Evolutionary conservation across 768 basidiomycete genomes (phyloP).

Genomic region (Termitomyces sp.): DNA sequence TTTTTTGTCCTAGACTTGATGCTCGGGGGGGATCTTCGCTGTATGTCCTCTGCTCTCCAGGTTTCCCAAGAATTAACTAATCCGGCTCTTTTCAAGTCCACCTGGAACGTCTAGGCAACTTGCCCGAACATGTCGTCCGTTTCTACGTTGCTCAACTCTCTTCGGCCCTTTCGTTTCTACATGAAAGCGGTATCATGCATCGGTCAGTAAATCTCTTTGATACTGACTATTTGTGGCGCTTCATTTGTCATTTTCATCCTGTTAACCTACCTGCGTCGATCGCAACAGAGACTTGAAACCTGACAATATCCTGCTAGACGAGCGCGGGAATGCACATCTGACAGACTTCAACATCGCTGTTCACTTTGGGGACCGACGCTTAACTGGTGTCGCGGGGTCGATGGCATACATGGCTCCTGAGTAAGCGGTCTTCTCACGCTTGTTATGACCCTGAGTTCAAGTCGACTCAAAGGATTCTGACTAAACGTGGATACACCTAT

Average conservation of each 20-base stretch:
- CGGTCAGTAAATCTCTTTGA: slow-evolving; percentile 51
- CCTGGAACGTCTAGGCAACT: slow-evolving; percentile 70
- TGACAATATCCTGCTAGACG: slow-evolving; percentile 96
- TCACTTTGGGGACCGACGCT: slow-evolving; percentile 82
- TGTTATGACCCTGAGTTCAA: slow-evolving; percentile 4
- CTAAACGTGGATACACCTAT: slow-evolving; percentile 91
- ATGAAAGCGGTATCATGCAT: slow-evolving; percentile 93
- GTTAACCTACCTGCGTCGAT: slow-evolving; percentile 13
- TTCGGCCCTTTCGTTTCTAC: slow-evolving; percentile 83
- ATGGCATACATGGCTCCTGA: slow-evolving; percentile 99
- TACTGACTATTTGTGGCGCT: slow-evolving; percentile 18
- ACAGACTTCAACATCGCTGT: slow-evolving; percentile 99
- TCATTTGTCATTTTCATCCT: slow-evolving; percentile 9
- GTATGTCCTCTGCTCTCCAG: slow-evolving; percentile 38
- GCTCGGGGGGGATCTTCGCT: slow-evolving; percentile 92
- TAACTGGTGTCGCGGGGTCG: slow-evolving; percentile 92
- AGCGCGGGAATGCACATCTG: slow-evolving; percentile 91
- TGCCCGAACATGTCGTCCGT: slow-evolving; percentile 74
- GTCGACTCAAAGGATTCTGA: slow-evolving; percentile 51
- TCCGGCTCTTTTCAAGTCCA: slow-evolving; percentile 53
- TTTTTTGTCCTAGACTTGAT: slow-evolving; percentile 98
- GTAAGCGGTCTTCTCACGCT: slow-evolving; percentile 27
- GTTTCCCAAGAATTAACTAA: slow-evolving; percentile 4
- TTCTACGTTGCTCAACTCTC: slow-evolving; percentile 90
- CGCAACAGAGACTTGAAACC: slow-evolving; percentile 86